Evolutionary conservation across 768 basidiomycete genomes (phyloP).

Genomic region (Nevesoporus exiguus): DNA sequence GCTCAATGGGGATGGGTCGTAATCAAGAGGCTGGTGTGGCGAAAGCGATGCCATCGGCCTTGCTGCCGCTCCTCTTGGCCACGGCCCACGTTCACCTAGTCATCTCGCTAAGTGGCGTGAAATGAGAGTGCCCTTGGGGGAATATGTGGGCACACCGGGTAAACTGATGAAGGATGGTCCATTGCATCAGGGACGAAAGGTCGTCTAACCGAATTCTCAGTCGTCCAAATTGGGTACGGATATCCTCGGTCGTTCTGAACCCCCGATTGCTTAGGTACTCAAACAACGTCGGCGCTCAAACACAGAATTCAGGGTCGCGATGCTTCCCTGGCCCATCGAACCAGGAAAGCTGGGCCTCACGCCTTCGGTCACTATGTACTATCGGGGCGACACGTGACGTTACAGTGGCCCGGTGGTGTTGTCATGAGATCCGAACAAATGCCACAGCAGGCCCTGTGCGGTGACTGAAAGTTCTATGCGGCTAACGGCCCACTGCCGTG

Average conservation of each 20-base stretch:
- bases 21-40: not conserved
- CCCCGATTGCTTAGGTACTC: not conserved
- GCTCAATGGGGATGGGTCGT: not conserved
- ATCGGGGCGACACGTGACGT: not conserved
- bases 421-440: not conserved
- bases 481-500: too few species aligned
- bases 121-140: too few species aligned
- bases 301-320: not conserved
- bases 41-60: not conserved
- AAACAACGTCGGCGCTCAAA: not conserved
- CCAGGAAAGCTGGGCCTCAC: not conserved
- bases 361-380: not conserved
- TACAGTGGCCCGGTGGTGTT: not conserved
- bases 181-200: not conserved
- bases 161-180: not conserved
- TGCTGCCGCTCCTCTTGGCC: not conserved
- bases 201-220: not conserved
- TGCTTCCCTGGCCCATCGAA: not conserved
- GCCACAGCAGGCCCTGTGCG: too few species aligned
- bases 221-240: not conserved
- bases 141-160: too few species aligned
- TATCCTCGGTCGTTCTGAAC: not conserved
- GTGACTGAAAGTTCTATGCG: too few species aligned
- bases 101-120: not conserved
- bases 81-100: not conserved